Evolutionary conservation across 2,329 filamentous ascomycete genomes (phyloP).

Genomic region (Fusarium drepaniforme): DNA sequence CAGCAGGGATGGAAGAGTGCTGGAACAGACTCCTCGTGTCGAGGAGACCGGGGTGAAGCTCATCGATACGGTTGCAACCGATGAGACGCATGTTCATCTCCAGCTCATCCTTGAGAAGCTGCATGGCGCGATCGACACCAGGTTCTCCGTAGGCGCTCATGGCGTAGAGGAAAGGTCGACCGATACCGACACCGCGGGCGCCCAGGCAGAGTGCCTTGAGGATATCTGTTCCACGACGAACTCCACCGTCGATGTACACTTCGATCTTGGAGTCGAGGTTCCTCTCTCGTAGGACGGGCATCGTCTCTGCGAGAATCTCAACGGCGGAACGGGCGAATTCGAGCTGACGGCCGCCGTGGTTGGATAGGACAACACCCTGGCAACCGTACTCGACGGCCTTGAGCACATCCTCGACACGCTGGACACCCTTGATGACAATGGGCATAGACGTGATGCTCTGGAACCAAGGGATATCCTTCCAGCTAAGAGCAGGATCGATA

Average conservation of each 20-base stretch:
- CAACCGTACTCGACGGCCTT: constrained; percentile 85
- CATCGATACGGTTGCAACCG: constrained; percentile 78
- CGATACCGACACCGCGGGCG: constrained; percentile 92
- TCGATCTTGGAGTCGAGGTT: constrained; percentile 84
- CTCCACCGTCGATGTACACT: constrained; percentile 90
- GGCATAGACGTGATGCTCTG: constrained; percentile 91
- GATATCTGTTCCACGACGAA: constrained; percentile 92
- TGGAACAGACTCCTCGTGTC: constrained; percentile 78
- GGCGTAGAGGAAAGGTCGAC: constrained; percentile 93
- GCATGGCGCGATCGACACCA: constrained; percentile 93
- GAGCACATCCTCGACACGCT: constrained; percentile 94
- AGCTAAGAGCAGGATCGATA: constrained; percentile 93
- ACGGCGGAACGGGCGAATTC: constrained; percentile 91
- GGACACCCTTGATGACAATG: constrained; percentile 95
- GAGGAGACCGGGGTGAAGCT: constrained; percentile 84
- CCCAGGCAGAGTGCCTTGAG: constrained; percentile 95
- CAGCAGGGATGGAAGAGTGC: constrained; percentile 63
- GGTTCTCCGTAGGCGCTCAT: constrained; percentile 92
- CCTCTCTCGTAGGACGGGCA: constrained; percentile 83
- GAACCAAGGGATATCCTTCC: constrained; percentile 97
- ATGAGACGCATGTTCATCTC: constrained; percentile 99
- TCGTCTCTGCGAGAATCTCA: constrained; percentile 92
- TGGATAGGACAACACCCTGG: constrained; percentile 92
- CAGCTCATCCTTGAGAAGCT: constrained; percentile 94
- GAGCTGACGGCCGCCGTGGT: constrained; percentile 94